Percentiles rank a stretch among this genome's conserved stretches.
These are phyloP conservation scores for Magnaporthiopsis incrustans DNA, from an alignment of 2,329 filamentous ascomycete genomes.

Conservation along the genomic window DNA sequence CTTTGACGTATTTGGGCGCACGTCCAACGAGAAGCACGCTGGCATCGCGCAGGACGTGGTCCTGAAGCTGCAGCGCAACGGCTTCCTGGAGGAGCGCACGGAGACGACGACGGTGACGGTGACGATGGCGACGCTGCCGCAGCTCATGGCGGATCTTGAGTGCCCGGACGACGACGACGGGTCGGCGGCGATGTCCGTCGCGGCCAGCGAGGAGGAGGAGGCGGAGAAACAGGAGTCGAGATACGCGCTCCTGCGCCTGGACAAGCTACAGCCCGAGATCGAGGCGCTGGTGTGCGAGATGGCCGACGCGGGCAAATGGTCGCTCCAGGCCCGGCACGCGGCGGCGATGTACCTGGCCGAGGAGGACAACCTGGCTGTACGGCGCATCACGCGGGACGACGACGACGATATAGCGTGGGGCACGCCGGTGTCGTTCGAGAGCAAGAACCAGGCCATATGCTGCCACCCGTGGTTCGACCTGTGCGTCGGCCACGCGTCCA, in stretches of 20 bases:
- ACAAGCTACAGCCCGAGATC: slow-evolving; percentile 59
- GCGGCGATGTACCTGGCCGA: slow-evolving; percentile 56
- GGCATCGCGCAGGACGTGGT: slow-evolving; percentile 69
- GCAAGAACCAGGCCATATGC: slow-evolving; percentile 45
- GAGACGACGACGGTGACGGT: too few species aligned
- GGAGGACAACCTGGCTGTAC: slow-evolving; percentile 47
- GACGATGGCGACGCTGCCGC: too few species aligned
- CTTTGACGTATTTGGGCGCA: slow-evolving; percentile 70
- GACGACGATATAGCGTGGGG: slow-evolving; percentile 59
- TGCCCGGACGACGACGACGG: slow-evolving; percentile 35
- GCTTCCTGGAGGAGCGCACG: slow-evolving; percentile 58
- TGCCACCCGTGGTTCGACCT: slow-evolving; percentile 66
- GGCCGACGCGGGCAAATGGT: slow-evolving; percentile 54
- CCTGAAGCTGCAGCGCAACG: slow-evolving; percentile 59
- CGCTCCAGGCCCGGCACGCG: slow-evolving; percentile 49
- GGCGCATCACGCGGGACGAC: slow-evolving; percentile 54
- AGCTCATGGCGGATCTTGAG: too few species aligned
- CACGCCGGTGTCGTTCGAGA: slow-evolving; percentile 20
- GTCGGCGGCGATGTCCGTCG: slow-evolving; percentile 48
- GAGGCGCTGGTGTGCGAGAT: slow-evolving; percentile 56
- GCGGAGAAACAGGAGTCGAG: slow-evolving; percentile 42
- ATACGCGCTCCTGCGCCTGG: slow-evolving; percentile 61
- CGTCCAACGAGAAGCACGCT: slow-evolving; percentile 63
- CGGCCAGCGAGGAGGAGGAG: too few species aligned
- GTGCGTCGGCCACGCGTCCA: slow-evolving; percentile 70